Evolutionary conservation across 2,329 filamentous ascomycete genomes (phyloP).

Genomic region (Neonectria ditissima): DNA sequence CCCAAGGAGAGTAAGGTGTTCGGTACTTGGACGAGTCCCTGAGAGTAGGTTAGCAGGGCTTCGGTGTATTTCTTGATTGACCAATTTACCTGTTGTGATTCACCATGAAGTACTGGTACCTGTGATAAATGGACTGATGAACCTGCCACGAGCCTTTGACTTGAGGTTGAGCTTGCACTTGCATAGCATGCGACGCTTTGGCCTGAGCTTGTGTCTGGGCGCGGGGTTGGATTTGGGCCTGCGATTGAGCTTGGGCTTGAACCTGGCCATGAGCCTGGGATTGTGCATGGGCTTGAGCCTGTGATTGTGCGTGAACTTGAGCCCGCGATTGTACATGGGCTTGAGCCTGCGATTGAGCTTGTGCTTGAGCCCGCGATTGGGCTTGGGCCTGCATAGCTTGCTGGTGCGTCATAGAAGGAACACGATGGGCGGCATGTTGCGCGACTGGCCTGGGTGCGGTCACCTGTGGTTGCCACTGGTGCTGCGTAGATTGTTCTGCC

Average conservation of each 20-base stretch:
- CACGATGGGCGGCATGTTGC: constrained; percentile 15
- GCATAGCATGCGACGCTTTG: too few relatives aligned
- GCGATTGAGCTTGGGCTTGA: background rate
- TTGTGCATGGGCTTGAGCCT: constrained; percentile 10
- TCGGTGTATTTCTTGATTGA: background rate
- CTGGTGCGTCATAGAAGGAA: constrained; percentile 17
- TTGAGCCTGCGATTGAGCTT: constrained; percentile 17
- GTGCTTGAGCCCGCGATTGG: constrained; percentile 8
- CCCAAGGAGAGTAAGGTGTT: constrained; percentile 68
- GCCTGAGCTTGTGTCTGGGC: background rate
- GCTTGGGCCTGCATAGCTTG: constrained; percentile 25
- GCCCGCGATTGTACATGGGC: too few relatives aligned
- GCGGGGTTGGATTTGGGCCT: constrained; percentile 7
- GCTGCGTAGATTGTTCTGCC: constrained; percentile 21
- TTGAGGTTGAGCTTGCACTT: constrained; percentile 36
- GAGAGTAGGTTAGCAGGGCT: constrained; percentile 32
- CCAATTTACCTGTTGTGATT: constrained; percentile 66
- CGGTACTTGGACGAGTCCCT: constrained; percentile 68
- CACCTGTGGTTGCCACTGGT: constrained; percentile 26
- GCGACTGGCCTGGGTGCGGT: constrained; percentile 8
- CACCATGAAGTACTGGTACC: constrained; percentile 69
- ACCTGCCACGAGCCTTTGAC: constrained; percentile 50
- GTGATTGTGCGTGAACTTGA: constrained; percentile 21
- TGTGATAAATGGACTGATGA: constrained; percentile 60
- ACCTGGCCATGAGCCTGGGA: background rate